Evolutionary conservation across 2,329 filamentous ascomycete species (phyloP).

Genomic region (Cercospora sp.): DNA sequence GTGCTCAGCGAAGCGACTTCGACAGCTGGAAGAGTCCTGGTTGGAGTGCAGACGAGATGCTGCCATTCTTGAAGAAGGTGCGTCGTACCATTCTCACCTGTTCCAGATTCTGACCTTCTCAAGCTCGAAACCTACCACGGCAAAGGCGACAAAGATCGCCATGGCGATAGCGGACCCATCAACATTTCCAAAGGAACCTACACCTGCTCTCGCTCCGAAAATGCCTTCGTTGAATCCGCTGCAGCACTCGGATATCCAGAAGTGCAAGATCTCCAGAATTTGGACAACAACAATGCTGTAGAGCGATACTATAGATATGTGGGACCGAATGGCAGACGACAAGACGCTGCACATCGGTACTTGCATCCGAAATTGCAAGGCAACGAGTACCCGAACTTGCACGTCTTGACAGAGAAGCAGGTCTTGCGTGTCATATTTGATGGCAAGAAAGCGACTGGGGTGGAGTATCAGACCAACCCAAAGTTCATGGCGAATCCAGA

Average conservation of each 20-base stretch:
- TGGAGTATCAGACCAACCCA: slow-evolving; percentile 56
- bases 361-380: slow-evolving; percentile 54
- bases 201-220: slow-evolving; percentile 41
- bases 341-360: slow-evolving; percentile 59
- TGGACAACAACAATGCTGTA: slow-evolving; percentile 46
- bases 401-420: slow-evolving; percentile 58
- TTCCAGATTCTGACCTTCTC: background rate
- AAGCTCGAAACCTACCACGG: slow-evolving; percentile 59
- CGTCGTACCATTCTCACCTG: background rate
- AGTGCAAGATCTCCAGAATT: slow-evolving; percentile 54
- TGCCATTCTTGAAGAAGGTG: slow-evolving; percentile 56
- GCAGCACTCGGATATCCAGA: slow-evolving; percentile 53
- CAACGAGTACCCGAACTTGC: slow-evolving; percentile 56
- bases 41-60: slow-evolving; percentile 55
- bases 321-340: slow-evolving; percentile 53
- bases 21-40: slow-evolving; percentile 56
- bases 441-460: slow-evolving; percentile 55
- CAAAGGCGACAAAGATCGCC: slow-evolving; percentile 45
- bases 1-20: slow-evolving; percentile 50
- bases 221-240: slow-evolving; percentile 54
- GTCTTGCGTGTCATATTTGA: slow-evolving; percentile 49
- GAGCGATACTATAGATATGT: slow-evolving; percentile 53
- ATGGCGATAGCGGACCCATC: slow-evolving; percentile 59
- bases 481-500: slow-evolving; percentile 42
- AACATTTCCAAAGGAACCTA: slow-evolving; percentile 56